Percentiles rank a stretch among this genome's conserved stretches.
Conservation (phyloP, 2,329 filamentous ascomycete genomes). For the Lojkania enalia region DNA sequence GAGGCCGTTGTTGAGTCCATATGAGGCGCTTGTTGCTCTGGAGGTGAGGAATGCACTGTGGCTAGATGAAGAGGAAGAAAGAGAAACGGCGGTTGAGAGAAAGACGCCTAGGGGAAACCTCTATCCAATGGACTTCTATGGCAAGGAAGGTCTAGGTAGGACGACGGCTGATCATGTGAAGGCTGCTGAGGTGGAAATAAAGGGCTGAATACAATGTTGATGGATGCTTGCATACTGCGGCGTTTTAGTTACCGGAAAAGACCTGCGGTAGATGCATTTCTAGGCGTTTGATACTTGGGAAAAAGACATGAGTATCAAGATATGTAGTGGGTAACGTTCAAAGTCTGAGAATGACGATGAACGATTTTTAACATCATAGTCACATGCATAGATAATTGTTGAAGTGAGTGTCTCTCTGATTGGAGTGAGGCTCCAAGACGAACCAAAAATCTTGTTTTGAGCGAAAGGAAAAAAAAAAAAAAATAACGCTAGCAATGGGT, state of each 20-base stretch:
- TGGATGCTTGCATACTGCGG: neutral
- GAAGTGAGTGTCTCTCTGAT: neutral
- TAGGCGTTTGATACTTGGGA: neutral
- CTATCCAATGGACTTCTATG: constrained; percentile 99
- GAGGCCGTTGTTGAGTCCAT: constrained; percentile 84
- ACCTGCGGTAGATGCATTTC: constrained; percentile 3
- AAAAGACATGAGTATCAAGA: no score
- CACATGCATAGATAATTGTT: neutral
- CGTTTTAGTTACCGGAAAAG: neutral
- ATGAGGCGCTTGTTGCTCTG: constrained; percentile 91
- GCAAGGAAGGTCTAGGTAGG: constrained; percentile 83
- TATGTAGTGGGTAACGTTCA: no score
- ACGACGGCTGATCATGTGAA: constrained; percentile 55
- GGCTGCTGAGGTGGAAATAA: constrained; percentile 14
- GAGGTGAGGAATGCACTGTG: constrained; percentile 69
- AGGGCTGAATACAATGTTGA: neutral
- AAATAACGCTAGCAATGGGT: constrained; percentile 14
- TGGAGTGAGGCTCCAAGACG: neutral
- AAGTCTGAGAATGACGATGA: constrained; percentile 1
- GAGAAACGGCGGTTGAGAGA: constrained; percentile 24
- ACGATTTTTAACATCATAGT: neutral
- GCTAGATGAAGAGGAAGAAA: constrained; percentile 59
- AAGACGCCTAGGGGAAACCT: constrained; percentile 59
- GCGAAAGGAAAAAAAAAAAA: neutral
- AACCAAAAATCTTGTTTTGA: neutral